Evolutionary conservation across 2,329 filamentous ascomycete genomes (phyloP).

Genomic region (Botrytis galanthina): DNA sequence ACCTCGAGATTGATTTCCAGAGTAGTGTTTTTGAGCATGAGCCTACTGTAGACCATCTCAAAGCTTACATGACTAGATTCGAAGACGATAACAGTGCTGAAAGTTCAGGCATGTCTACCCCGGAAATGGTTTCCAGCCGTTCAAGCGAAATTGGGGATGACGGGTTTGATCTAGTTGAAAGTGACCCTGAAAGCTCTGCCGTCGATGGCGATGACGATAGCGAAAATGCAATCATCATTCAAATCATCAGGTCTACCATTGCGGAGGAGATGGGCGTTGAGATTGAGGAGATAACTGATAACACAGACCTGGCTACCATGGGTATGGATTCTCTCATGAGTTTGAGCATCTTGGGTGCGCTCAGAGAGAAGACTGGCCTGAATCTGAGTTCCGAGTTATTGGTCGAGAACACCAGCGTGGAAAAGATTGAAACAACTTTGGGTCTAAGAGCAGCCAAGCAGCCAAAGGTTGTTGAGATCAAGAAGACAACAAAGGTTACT

Average conservation of each 20-base stretch:
- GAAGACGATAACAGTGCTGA: conserved; percentile 7
- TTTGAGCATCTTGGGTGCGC: conserved; percentile 18
- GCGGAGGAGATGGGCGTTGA: conserved; percentile 20
- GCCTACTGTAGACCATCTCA: conserved; percentile 23
- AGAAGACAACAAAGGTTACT: not conserved
- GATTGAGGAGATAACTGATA: conserved; percentile 21
- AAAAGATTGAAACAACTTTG: conserved; percentile 28
- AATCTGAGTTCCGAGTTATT: conserved; percentile 44
- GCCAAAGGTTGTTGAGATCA: conserved; percentile 12
- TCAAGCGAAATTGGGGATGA: conserved; percentile 11
- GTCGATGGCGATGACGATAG: not conserved
- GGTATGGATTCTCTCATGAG: conserved; percentile 22
- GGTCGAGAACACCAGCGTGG: conserved; percentile 30
- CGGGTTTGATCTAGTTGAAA: conserved; percentile 4
- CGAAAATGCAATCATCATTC: conserved; percentile 15
- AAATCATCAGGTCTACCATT: conserved; percentile 27
- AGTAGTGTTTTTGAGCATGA: conserved; percentile 48
- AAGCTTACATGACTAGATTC: conserved; percentile 18
- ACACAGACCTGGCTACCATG: conserved; percentile 20
- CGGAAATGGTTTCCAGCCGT: conserved; percentile 12
- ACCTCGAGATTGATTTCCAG: conserved; percentile 51
- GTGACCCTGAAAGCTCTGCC: not conserved
- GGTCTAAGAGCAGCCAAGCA: conserved; percentile 24
- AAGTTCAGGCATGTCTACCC: conserved; percentile 13
- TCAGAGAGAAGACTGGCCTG: conserved; percentile 18